Evolutionary conservation across 148 eudicot species (phyloP).

Genomic region (Cornus controversa): DNA sequence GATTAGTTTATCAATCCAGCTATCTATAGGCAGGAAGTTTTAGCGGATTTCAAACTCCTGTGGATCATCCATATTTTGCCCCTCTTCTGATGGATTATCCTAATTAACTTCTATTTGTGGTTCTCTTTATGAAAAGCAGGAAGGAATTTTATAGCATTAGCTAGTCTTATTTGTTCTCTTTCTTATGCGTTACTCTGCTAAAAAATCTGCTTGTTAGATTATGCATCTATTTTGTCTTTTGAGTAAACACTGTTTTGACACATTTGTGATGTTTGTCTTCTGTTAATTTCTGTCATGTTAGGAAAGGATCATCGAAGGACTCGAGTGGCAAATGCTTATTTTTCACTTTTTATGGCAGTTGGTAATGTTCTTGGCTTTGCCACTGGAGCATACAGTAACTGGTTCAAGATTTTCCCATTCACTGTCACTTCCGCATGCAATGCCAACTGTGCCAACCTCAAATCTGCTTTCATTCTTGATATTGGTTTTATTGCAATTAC

Average conservation of each 20-base stretch:
- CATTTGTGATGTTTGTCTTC: conserved; percentile 3
- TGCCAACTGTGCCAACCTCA: conserved; percentile 86
- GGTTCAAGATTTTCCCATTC: conserved; percentile 78
- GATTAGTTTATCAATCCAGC: neutral
- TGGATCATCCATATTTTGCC: neutral
- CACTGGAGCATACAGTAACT: conserved; percentile 81
- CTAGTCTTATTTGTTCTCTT: neutral
- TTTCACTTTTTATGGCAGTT: conserved; percentile 91
- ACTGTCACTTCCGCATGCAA: conserved; percentile 70
- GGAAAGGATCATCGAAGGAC: conserved; percentile 91
- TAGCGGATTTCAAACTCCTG: neutral
- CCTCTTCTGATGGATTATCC: neutral
- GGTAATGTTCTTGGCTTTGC: conserved; percentile 96
- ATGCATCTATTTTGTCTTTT: conserved; percentile 2
- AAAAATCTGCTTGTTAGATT: neutral
- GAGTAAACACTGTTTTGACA: neutral
- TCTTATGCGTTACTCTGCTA: too few species aligned
- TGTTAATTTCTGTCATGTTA: conserved; percentile 25
- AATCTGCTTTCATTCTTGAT: conserved; percentile 78
- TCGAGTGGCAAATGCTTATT: conserved; percentile 98
- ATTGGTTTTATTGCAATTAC: conserved; percentile 60
- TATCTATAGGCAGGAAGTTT: neutral
- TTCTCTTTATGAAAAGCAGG: neutral
- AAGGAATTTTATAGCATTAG: neutral
- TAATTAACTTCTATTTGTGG: neutral